Evolutionary conservation across 345 rosid genomes (phyloP), one percentile per base, ranked within the genome.

Genomic region (Eucalyptus curtisii): DNA sequence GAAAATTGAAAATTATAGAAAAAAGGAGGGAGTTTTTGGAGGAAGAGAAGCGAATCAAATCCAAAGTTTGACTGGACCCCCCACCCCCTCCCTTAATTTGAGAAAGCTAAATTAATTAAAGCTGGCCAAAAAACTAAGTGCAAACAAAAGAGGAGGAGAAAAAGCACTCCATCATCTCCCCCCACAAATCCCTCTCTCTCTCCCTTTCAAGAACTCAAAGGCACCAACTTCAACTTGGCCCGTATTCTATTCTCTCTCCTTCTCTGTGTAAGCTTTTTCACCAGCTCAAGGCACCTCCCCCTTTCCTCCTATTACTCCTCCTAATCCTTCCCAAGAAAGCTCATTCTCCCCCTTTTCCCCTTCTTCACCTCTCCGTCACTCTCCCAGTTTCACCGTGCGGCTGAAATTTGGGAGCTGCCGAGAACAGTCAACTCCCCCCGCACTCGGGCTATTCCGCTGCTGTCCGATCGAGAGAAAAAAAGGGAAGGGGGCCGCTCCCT

Each of bases 1-100:
- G 57, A 52, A 8, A 20, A 52, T 52, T 8, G 57, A 8, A 52
- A 52, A 52, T 52, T 52, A 52, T 20, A 20, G 57, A 52, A 20
- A 6, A 13, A 64, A 64, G 31, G 71, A 64, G 16, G 76, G 31
- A n/a, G 76, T 71, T 71, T 59, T 44, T 42, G 84, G 53, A 25
- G 88, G 86, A 88, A 49, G 90, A 82, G n/a, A 49, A 87, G 30
- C 76, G 79, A 82, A 89, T 86, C 82, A 90, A 90, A 89, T 88
- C 93, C 90, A 88, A 86, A 86, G 52, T 49, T 68, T 57, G 87
- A 64, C 59, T 31, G 81, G 86, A 61, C 16, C 90, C 49, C 86
- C 86, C 5, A 4, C 7, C 3, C 52, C 86, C 17, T 7, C 86
- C 87, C 53, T 47, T 30, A 76, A 76, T 76, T 76, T 76, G 84